Percentiles rank a stretch among this genome's conserved stretches.
These are phyloP conservation scores for Rhypophila decipiens DNA, from an alignment of 495 filamentous ascomycete genomes.

Conservation along the genomic window DNA sequence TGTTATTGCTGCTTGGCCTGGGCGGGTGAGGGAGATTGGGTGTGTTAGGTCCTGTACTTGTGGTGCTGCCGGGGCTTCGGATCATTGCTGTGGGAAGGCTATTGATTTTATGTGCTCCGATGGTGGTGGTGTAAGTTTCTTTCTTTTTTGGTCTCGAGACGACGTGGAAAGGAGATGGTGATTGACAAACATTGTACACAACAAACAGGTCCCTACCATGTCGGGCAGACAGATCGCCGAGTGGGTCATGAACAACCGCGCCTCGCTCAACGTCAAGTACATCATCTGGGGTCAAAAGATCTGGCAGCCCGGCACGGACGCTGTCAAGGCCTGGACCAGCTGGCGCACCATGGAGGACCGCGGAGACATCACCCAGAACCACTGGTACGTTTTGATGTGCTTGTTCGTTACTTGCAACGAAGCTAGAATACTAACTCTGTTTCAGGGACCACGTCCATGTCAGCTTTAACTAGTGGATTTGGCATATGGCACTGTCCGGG, in stretches of 20 bases:
- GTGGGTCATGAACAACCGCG: conserved; percentile 40
- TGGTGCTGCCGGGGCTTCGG: conserved; percentile 21
- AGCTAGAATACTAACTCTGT: too few species aligned
- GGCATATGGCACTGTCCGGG: too few species aligned
- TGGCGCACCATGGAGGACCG: conserved; percentile 40
- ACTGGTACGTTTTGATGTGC: too few species aligned
- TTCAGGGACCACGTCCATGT: conserved; percentile 21
- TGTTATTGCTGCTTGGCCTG: conserved; percentile 30
- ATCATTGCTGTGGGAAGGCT: conserved; percentile 38
- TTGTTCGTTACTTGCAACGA: too few species aligned
- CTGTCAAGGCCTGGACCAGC: conserved; percentile 25
- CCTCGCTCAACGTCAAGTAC: conserved; percentile 33
- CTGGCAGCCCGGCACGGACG: conserved; percentile 32
- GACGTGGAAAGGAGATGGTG: too few species aligned
- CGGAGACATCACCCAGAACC: too few species aligned
- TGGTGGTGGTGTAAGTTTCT: conserved; percentile 28
- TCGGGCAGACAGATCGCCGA: conserved; percentile 36
- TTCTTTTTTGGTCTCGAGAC: too few species aligned
- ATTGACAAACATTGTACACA: too few species aligned
- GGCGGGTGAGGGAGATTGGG: conserved; percentile 28
- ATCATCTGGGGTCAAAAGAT: conserved; percentile 45
- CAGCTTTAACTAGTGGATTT: conserved; percentile 19
- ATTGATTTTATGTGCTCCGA: conserved; percentile 39
- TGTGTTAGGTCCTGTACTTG: conserved; percentile 29
- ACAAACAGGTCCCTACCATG: conserved; percentile 8